Evolutionary conservation across 495 filamentous ascomycete species (phyloP).

Genomic region (Penicillium lividum): DNA sequence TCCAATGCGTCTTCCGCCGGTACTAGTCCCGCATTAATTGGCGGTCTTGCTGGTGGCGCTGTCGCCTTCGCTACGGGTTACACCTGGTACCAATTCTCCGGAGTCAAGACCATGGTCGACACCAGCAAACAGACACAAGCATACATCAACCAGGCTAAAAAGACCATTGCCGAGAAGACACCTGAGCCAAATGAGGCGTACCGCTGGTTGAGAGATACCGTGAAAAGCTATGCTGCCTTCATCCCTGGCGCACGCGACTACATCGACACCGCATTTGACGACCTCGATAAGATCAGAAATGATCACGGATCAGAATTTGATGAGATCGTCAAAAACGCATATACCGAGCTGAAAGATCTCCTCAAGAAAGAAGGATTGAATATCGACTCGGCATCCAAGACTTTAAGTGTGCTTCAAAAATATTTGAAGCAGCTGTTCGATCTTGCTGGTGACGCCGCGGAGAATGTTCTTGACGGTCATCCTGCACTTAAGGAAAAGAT

Average conservation of each 20-base stretch:
- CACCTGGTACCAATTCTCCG: constrained; percentile 58
- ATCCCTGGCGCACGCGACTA: constrained; percentile 64
- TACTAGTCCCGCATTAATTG: constrained; percentile 33
- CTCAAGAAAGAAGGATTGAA: constrained; percentile 25
- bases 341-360: constrained; percentile 54
- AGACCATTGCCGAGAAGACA: constrained; percentile 52
- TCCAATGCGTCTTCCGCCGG: constrained; percentile 26
- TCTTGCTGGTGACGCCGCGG: constrained; percentile 51
- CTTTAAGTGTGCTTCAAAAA: constrained; percentile 55
- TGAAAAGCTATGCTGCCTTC: constrained; percentile 61
- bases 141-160: constrained; percentile 52
- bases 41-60: constrained; percentile 52
- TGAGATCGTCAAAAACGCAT: constrained; percentile 58
- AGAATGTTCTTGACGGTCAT: constrained; percentile 64
- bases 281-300: constrained; percentile 58
- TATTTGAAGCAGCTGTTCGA: constrained; percentile 50
- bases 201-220: constrained; percentile 56
- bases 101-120: constrained; percentile 53
- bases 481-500: constrained; percentile 67
- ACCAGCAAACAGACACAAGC: constrained; percentile 51
- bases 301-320: constrained; percentile 65
- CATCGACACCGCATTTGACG: constrained; percentile 61
- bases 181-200: constrained; percentile 61
- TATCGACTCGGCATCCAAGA: constrained; percentile 50
- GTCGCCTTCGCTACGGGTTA: constrained; percentile 52